phyloP scores from a whole-genome alignment of 345 rosid species.

The Sapria himalayana region DNA sequence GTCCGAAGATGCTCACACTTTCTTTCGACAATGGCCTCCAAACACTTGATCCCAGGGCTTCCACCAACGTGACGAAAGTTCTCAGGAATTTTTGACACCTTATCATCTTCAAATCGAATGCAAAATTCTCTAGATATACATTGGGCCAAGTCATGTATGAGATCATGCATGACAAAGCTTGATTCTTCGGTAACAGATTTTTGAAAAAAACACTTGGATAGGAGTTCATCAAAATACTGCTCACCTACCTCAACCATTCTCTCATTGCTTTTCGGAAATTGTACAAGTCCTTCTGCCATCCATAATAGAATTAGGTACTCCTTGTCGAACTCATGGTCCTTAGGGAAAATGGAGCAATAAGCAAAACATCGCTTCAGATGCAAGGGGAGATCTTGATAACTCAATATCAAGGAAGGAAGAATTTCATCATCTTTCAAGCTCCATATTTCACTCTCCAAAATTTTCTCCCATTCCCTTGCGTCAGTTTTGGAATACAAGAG shows the following conservation, averaged over 20 bases:
- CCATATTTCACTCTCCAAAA: conserved; percentile 18
- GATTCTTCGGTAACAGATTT: neutral
- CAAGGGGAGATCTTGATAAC: conserved; percentile 15
- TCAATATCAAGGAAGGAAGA: conserved; percentile 16
- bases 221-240: conserved; percentile 3
- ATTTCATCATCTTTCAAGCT: conserved; percentile 15
- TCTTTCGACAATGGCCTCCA: no score
- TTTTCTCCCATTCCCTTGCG: conserved; percentile 19
- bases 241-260: conserved; percentile 6
- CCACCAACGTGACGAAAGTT: conserved; percentile 14
- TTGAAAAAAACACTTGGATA: conserved; percentile 7
- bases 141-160: conserved; percentile 22
- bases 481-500: conserved; percentile 13
- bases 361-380: conserved; percentile 19
- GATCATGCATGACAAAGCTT: conserved; percentile 18
- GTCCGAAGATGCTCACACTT: no score
- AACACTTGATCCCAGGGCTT: no score
- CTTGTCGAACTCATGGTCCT: conserved; percentile 18
- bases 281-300: conserved; percentile 20
- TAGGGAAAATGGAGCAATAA: conserved; percentile 15
- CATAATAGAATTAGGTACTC: conserved; percentile 14
- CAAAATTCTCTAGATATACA: conserved; percentile 9
- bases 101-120: conserved; percentile 14
- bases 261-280: neutral
- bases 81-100: conserved; percentile 6